A percentile compares a stretch with the other conserved stretches of the same genome.
phyloP scores from a whole-genome alignment of 306 rosid species.

The Lathyrus tuberosus region DNA sequence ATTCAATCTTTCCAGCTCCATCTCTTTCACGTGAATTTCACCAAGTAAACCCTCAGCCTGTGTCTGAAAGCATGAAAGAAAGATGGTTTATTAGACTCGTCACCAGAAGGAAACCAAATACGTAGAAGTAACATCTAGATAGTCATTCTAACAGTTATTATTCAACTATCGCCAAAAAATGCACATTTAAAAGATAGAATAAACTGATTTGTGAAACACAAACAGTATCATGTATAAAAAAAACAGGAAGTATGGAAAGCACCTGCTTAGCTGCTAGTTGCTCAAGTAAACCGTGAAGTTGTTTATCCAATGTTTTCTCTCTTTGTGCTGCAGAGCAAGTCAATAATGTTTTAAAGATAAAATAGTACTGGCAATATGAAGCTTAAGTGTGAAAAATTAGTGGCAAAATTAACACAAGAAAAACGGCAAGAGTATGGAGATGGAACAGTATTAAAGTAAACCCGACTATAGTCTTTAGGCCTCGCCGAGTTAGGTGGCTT shows the following conservation, averaged over 20 bases:
- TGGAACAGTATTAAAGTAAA: background rate
- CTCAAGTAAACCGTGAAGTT: constrained; percentile 85
- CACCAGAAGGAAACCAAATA: constrained; percentile 7
- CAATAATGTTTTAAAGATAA: constrained; percentile 23
- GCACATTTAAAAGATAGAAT: background rate
- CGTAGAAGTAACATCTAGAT: background rate
- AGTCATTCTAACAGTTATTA: constrained; percentile 33
- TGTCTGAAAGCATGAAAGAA: constrained; percentile 51
- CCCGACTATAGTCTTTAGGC: background rate
- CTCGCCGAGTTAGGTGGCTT: background rate
- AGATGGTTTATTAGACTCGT: constrained; percentile 19
- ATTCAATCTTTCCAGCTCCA: constrained; percentile 83
- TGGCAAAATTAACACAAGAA: constrained; percentile 6
- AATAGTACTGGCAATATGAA: constrained; percentile 25
- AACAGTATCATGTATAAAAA: background rate
- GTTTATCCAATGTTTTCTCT: constrained; percentile 90
- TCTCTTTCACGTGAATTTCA: constrained; percentile 78
- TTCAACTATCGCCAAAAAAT: constrained; percentile 20
- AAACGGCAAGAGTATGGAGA: background rate
- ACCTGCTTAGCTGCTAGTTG: constrained; percentile 89
- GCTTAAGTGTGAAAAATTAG: constrained; percentile 1
- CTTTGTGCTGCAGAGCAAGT: constrained; percentile 68
- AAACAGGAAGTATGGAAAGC: constrained; percentile 18
- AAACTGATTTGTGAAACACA: constrained; percentile 10
- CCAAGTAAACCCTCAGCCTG: constrained; percentile 86